phyloP scores from a whole-genome alignment of 192 early-diverging fungal species.

The Piromyces finnis region DNA sequence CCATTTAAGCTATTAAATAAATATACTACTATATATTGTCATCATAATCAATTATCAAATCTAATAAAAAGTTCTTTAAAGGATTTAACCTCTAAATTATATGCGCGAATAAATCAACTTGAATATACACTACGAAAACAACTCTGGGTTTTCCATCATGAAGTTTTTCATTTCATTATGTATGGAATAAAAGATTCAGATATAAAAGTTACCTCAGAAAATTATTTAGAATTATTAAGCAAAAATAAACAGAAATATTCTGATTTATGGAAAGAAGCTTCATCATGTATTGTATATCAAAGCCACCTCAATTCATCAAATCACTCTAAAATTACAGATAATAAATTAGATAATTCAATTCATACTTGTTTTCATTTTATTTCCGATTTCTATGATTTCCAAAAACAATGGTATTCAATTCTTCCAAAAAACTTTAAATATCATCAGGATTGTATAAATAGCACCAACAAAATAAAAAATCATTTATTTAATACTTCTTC shows the following conservation, averaged over 20 bases:
- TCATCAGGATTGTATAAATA: neutral
- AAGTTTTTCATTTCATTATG: neutral
- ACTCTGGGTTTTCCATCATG: neutral
- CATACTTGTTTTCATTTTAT: neutral
- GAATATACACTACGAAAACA: neutral
- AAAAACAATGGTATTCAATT: neutral
- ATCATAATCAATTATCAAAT: neutral
- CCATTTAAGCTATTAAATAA: neutral
- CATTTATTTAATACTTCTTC: too few species aligned
- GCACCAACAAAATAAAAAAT: neutral
- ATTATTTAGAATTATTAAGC: neutral
- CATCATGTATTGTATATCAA: neutral
- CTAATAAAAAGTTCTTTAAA: neutral
- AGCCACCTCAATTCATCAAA: neutral
- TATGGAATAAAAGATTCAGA: neutral
- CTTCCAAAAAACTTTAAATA: neutral
- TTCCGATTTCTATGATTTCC: neutral
- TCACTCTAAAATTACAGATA: too few species aligned
- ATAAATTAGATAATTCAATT: neutral
- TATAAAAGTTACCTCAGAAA: neutral
- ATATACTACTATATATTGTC: neutral
- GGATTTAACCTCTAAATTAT: neutral
- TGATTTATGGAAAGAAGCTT: neutral
- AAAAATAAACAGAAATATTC: neutral
- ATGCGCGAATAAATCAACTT: neutral